Conservation (phyloP, 371 early-diverging fungal genomes). For the Synchytrium microbalum region DNA sequence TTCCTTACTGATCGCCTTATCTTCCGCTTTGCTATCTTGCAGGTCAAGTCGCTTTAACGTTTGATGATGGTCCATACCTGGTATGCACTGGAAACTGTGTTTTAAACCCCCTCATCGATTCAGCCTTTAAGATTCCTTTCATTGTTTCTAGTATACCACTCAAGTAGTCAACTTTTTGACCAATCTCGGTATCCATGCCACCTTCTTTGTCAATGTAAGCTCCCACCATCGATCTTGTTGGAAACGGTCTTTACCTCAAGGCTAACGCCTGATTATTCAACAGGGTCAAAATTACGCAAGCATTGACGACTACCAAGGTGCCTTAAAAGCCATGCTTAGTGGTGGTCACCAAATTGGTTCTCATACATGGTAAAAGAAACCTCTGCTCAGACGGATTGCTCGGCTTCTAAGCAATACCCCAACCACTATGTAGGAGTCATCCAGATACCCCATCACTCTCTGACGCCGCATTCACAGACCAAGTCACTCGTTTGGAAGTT, state of each 20-base stretch:
- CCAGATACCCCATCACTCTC: not conserved
- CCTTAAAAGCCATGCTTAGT: not conserved
- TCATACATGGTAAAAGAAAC: not conserved
- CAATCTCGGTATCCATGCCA: not conserved
- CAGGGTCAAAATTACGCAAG: not conserved
- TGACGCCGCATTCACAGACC: not conserved
- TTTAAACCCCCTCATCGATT: too few relatives aligned
- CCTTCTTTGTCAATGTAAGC: constrained; percentile 1
- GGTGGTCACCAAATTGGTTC: not conserved
- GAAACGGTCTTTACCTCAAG: too few relatives aligned
- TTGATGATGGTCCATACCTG: constrained; percentile 2
- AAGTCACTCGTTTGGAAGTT: constrained; percentile 1
- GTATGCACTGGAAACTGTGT: too few relatives aligned
- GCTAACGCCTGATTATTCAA: too few relatives aligned
- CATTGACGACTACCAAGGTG: not conserved
- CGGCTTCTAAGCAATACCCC: not conserved
- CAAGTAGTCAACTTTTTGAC: not conserved
- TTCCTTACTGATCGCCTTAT: too few relatives aligned
- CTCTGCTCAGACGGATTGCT: not conserved
- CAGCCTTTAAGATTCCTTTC: too few relatives aligned
- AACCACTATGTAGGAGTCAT: not conserved
- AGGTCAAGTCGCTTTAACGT: not conserved
- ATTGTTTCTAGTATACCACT: too few relatives aligned
- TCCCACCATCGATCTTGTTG: too few relatives aligned
- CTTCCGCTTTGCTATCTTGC: too few relatives aligned